A percentile compares a stretch with the other conserved stretches of the same genome.
Evolutionary conservation across 208 protist species (phyloP).

Genomic region (Leptomonas seymouri): DNA sequence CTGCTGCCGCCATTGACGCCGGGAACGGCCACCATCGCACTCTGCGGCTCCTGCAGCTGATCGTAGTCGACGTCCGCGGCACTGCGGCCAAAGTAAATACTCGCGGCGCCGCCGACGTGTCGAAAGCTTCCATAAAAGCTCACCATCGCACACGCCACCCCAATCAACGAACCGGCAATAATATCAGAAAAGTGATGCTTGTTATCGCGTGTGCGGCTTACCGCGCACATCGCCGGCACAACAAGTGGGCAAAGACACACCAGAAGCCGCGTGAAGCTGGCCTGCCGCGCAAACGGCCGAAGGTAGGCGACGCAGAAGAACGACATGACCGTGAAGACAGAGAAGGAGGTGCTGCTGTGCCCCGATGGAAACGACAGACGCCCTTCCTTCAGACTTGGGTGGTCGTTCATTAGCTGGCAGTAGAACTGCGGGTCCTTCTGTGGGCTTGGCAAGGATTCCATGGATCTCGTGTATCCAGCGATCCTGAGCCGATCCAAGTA

Average conservation of each 20-base stretch:
- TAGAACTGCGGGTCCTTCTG: constrained; percentile 48
- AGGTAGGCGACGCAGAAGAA: constrained; percentile 76
- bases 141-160: constrained; percentile 43
- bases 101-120: constrained; percentile 29
- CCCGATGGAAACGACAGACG: constrained; percentile 92
- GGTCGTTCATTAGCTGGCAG: constrained; percentile 49
- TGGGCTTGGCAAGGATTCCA: constrained; percentile 28
- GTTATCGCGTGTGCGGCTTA: constrained; percentile 88
- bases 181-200: constrained; percentile 91
- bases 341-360: constrained; percentile 89
- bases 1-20: not conserved
- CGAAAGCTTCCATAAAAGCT: constrained; percentile 51
- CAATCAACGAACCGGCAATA: constrained; percentile 74
- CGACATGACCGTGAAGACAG: constrained; percentile 61
- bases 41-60: constrained; percentile 16
- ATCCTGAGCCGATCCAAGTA: constrained; percentile 65
- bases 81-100: constrained; percentile 41
- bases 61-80: constrained; percentile 48
- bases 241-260: constrained; percentile 59
- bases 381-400: constrained; percentile 59
- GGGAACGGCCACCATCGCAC: not conserved
- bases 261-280: constrained; percentile 67
- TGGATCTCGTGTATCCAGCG: constrained; percentile 45
- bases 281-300: constrained; percentile 60
- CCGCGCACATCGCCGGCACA: constrained; percentile 63